phyloP scores from a whole-genome alignment of 495 filamentous ascomycete species.

The Neurospora pannonica region DNA sequence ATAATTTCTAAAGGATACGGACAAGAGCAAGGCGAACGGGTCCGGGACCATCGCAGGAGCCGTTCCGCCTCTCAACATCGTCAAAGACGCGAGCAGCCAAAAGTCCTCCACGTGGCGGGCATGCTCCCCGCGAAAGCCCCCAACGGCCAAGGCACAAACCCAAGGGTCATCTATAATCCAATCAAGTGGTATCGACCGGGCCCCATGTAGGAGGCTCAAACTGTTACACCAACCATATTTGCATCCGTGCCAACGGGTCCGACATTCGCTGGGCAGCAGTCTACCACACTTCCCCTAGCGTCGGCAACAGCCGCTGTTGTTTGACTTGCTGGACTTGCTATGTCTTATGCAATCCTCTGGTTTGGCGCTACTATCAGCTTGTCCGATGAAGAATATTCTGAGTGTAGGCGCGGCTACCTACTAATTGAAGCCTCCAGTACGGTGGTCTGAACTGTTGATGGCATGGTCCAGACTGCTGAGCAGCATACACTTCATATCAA shows the following conservation, averaged over 20 bases:
- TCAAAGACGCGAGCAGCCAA: not conserved
- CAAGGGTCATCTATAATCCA: not conserved
- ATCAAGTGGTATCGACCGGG: not conserved
- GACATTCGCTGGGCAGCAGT: not conserved
- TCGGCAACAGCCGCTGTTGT: not conserved
- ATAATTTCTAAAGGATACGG: not conserved
- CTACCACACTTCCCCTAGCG: not conserved
- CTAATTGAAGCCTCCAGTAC: not conserved
- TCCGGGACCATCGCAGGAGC: not conserved
- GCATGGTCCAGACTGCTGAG: not conserved
- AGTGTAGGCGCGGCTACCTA: not conserved
- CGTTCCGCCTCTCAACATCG: not conserved
- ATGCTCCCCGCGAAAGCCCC: not conserved
- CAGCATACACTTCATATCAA: not conserved
- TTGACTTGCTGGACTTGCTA: not conserved
- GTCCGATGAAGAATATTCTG: not conserved
- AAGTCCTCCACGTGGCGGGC: not conserved
- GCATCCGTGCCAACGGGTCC: not conserved
- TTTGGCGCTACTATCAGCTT: not conserved
- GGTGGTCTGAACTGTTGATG: not conserved
- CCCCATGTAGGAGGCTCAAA: not conserved
- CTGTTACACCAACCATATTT: not conserved
- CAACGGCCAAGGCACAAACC: not conserved
- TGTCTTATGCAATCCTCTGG: not conserved
- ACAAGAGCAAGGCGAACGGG: not conserved